Conservation (phyloP, 306 rosid genomes). For the Bauhinia variegata region DNA sequence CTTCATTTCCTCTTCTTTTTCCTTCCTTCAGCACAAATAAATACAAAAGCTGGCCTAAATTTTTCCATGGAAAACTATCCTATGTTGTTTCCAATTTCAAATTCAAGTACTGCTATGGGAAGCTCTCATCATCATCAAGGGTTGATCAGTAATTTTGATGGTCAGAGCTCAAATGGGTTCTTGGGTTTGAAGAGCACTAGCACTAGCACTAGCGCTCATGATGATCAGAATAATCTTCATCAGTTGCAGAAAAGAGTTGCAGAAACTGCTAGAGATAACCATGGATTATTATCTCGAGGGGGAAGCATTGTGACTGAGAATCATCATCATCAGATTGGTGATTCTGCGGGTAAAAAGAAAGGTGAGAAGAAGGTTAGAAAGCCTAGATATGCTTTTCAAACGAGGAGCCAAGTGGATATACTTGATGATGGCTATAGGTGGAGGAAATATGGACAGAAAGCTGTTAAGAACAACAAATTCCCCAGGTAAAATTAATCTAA, state of each 20-base stretch:
- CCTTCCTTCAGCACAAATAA: neutral
- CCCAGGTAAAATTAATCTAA: constrained; percentile 72
- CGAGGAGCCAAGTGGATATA: constrained; percentile 75
- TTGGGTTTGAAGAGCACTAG: constrained; percentile 38
- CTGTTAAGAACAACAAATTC: constrained; percentile 75
- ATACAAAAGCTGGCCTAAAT: neutral
- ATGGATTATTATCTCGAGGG: neutral
- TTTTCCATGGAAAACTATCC: constrained; percentile 57
- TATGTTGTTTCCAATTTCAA: constrained; percentile 49
- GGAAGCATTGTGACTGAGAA: constrained; percentile 14
- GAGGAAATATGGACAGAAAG: constrained; percentile 90
- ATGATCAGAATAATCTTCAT: neutral
- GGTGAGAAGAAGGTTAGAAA: constrained; percentile 52
- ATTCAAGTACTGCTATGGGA: constrained; percentile 21
- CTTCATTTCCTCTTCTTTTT: neutral
- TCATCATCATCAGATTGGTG: neutral
- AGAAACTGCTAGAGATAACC: constrained; percentile 23
- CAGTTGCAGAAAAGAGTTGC: neutral
- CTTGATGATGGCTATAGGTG: constrained; percentile 88
- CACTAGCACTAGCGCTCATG: neutral
- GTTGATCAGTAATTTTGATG: constrained; percentile 15
- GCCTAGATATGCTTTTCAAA: constrained; percentile 79
- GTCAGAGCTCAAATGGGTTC: constrained; percentile 47
- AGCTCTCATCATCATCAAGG: constrained; percentile 25
- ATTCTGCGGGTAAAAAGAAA: constrained; percentile 35